phyloP scores from a whole-genome alignment of 2,329 filamentous ascomycete species.

The Domatiomyces catenatus region DNA sequence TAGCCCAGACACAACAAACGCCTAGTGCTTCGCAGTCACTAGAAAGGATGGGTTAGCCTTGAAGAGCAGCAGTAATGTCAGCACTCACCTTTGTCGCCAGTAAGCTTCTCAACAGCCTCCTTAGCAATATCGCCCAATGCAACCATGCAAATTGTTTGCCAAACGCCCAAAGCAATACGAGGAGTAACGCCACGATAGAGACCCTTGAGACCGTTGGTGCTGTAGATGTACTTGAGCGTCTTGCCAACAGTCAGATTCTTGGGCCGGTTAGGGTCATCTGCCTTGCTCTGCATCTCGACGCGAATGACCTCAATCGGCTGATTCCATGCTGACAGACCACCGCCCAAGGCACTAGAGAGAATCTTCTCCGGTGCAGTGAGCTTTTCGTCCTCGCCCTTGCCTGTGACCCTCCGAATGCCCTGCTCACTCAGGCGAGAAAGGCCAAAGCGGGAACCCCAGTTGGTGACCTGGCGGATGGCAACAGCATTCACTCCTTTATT shows the following conservation, averaged over 20 bases:
- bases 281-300: constrained; percentile 99
- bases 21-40: constrained; percentile 50
- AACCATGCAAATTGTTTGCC: constrained; percentile 99
- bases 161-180: constrained; percentile 86
- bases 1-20: not conserved
- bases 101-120: constrained; percentile 49
- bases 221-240: constrained; percentile 70
- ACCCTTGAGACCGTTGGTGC: constrained; percentile 72
- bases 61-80: not conserved
- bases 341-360: constrained; percentile 67
- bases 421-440: constrained; percentile 81
- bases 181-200: constrained; percentile 92
- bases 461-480: constrained; percentile 96
- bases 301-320: constrained; percentile 99
- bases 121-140: constrained; percentile 84
- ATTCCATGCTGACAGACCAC: constrained; percentile 95
- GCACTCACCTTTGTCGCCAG: constrained; percentile 32
- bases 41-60: constrained; percentile 6
- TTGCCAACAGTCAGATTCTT: constrained; percentile 98
- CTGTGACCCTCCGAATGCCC: constrained; percentile 61
- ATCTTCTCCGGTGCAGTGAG: constrained; percentile 76
- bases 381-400: constrained; percentile 67
- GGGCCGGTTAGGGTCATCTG: constrained; percentile 87
- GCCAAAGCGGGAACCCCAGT: constrained; percentile 96
- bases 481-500: constrained; percentile 98